Evolutionary conservation across 139 green algal genomes (phyloP).

Genomic region (Chlorella vulgaris): DNA sequence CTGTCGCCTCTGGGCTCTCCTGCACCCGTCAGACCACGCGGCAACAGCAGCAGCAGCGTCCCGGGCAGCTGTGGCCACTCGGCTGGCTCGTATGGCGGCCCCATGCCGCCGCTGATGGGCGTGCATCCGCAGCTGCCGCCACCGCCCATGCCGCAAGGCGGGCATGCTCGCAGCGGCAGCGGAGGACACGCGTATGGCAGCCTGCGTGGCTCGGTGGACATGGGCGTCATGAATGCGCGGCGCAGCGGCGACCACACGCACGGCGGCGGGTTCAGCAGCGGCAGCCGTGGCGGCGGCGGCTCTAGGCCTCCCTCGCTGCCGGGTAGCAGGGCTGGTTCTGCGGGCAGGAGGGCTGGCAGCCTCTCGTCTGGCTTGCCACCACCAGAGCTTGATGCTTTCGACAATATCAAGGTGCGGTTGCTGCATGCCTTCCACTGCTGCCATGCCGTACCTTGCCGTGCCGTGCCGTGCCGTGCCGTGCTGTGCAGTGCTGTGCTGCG

Average conservation of each 20-base stretch:
- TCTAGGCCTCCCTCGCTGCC: not conserved
- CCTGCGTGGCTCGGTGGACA: conserved; percentile 22
- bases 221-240: not conserved
- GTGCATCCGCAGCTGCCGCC: not conserved
- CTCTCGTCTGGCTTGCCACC: not conserved
- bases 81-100: not conserved
- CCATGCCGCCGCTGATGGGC: conserved; percentile 9
- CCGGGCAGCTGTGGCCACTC: conserved; percentile 13
- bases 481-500: not conserved
- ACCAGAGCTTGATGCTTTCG: conserved; percentile 19
- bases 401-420: conserved; percentile 45
- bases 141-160: not conserved
- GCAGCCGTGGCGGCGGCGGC: not conserved
- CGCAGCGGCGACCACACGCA: not conserved
- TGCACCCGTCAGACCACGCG: not conserved
- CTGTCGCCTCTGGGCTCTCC: conserved; percentile 14
- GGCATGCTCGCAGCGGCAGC: not conserved
- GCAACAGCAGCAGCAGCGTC: not conserved
- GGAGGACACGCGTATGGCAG: not conserved
- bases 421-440: not conserved
- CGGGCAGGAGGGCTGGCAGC: not conserved
- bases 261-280: not conserved
- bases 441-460: not conserved
- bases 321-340: conserved; percentile 13
- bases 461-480: not conserved